Conservation (phyloP, 2,329 filamentous ascomycete genomes). For the Ramichloridium luteum region DNA sequence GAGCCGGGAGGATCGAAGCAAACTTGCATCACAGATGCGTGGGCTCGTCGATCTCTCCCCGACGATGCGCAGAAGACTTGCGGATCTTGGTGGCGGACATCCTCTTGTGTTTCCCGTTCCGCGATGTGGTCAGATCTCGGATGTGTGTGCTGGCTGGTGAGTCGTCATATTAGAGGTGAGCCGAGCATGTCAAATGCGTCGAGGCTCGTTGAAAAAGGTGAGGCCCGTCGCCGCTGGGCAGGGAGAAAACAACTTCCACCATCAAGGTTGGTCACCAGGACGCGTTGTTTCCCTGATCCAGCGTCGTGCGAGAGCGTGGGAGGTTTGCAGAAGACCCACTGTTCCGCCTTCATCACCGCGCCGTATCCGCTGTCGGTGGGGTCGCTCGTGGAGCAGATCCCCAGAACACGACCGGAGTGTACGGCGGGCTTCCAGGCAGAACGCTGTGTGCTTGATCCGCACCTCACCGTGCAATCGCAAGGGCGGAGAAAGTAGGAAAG, state of each 20-base stretch:
- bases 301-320: conserved; percentile 7
- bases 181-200: not conserved
- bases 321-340: too few relatives aligned
- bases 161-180: not conserved
- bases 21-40: too few relatives aligned
- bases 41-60: too few relatives aligned
- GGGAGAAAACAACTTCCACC: not conserved
- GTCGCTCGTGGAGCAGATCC: too few relatives aligned
- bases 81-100: too few relatives aligned
- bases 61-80: too few relatives aligned
- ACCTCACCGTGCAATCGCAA: conserved; percentile 9
- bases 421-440: conserved; percentile 16
- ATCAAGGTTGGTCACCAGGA: conserved; percentile 1
- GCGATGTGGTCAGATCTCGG: too few relatives aligned
- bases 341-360: conserved; percentile 14
- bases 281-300: conserved; percentile 2
- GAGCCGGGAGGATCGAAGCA: too few relatives aligned
- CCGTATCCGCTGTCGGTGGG: conserved; percentile 14
- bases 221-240: not conserved
- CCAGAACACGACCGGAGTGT: conserved; percentile 15
- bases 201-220: too few relatives aligned
- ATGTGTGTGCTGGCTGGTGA: too few relatives aligned
- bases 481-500: conserved; percentile 2
- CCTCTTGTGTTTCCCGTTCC: too few relatives aligned
- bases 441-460: conserved; percentile 8